Conservation (phyloP, 768 basidiomycete genomes). For the Serendipita indica region DNA sequence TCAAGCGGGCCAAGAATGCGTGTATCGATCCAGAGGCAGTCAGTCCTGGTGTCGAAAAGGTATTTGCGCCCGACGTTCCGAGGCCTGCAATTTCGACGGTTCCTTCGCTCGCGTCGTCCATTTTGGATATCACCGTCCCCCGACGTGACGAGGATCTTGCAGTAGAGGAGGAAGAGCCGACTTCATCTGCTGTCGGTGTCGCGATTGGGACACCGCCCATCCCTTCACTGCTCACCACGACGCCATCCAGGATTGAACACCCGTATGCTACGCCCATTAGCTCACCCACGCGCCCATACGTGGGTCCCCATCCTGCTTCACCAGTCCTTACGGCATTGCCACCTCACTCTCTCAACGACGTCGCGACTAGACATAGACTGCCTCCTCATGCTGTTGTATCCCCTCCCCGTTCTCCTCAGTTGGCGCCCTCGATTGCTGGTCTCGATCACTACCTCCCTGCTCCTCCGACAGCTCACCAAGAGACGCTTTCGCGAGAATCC, state of each 20-base stretch:
- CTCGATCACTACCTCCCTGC: not conserved
- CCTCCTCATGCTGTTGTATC: slow-evolving; percentile 21
- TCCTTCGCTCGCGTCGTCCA: too few relatives aligned
- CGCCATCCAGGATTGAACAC: slow-evolving; percentile 14
- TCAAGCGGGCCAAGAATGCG: not conserved
- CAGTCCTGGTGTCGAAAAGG: not conserved
- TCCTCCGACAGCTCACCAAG: not conserved
- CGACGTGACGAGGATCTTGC: not conserved
- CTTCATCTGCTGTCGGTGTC: slow-evolving; percentile 25
- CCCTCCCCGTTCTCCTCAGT: not conserved
- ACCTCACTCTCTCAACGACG: slow-evolving; percentile 17
- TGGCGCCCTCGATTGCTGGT: not conserved
- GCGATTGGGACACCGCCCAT: slow-evolving; percentile 29
- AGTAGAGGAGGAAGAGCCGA: not conserved
- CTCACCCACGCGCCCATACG: slow-evolving; percentile 30
- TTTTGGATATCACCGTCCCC: not conserved
- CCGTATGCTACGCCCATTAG: slow-evolving; percentile 17
- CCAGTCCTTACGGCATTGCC: slow-evolving; percentile 15
- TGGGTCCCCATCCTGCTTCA: slow-evolving; percentile 29
- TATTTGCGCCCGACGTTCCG: not conserved
- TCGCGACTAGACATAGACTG: slow-evolving; percentile 26
- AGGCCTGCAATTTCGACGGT: not conserved
- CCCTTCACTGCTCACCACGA: slow-evolving; percentile 16
- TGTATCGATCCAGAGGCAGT: not conserved
- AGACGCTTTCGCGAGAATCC: not conserved